Evolutionary conservation across 129 eudicot genomes (phyloP).

Genomic region (Logfia minima): DNA sequence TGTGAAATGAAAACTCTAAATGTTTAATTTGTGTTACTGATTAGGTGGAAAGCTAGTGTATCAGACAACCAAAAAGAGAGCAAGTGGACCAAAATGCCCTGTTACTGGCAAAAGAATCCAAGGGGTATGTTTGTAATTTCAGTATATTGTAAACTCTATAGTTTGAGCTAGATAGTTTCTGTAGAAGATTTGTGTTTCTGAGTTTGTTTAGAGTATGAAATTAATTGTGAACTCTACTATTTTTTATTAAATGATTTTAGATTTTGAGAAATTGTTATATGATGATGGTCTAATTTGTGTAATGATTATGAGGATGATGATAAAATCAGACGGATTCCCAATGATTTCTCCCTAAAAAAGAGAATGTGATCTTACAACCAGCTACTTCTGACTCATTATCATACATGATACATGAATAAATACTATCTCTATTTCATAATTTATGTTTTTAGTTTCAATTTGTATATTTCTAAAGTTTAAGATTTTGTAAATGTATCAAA

Average conservation of each 20-base stretch:
- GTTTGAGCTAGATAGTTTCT: neutral
- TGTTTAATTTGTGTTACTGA: conserved; percentile 5
- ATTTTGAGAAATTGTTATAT: neutral
- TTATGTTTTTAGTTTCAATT: no score
- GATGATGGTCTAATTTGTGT: neutral
- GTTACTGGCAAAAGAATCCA: conserved; percentile 85
- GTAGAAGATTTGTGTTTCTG: neutral
- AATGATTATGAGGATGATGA: conserved; percentile 36
- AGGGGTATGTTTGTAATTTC: conserved; percentile 52
- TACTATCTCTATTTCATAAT: no score
- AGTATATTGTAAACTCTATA: neutral
- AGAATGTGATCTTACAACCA: conserved; percentile 34
- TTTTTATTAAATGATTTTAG: neutral
- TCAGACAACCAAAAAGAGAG: conserved; percentile 74
- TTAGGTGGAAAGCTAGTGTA: conserved; percentile 71
- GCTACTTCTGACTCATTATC: conserved; percentile 44
- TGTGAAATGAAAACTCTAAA: neutral
- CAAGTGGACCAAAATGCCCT: conserved; percentile 83
- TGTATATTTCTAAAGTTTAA: no score
- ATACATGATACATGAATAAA: neutral
- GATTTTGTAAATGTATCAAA: no score
- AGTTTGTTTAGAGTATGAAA: no score
- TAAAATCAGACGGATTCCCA: conserved; percentile 27
- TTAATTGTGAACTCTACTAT: no score
- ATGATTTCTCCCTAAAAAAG: conserved; percentile 24